phyloP scores from a whole-genome alignment of 495 filamentous ascomycete species.

The Xylaria sp. region DNA sequence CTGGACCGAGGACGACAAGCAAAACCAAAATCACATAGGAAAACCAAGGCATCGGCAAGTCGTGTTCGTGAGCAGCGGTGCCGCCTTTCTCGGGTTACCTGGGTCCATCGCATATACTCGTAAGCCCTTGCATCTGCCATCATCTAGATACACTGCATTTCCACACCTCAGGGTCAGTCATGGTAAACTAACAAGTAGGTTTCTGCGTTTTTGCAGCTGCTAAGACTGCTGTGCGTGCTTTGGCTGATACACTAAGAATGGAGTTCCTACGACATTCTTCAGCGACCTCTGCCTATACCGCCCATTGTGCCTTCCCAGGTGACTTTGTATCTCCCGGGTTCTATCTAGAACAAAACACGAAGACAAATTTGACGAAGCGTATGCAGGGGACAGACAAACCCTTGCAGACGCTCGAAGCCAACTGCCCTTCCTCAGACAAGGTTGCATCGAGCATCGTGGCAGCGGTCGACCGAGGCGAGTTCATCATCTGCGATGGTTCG shows the following conservation, averaged over 20 bases:
- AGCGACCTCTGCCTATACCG: neutral
- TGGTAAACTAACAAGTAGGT: neutral
- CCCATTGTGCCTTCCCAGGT: slow-evolving; percentile 36
- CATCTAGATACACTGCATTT: neutral
- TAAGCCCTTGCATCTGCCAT: neutral
- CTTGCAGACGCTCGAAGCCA: neutral
- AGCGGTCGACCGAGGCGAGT: neutral
- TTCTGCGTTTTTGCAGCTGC: neutral
- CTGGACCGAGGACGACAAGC: neutral
- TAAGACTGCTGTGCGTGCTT: neutral
- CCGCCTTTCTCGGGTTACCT: neutral
- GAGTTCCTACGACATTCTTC: neutral
- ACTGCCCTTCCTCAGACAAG: neutral
- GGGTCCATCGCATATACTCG: neutral
- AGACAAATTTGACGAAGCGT: slow-evolving; percentile 46
- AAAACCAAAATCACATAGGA: neutral
- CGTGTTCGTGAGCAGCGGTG: neutral
- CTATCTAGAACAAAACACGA: slow-evolving; percentile 42
- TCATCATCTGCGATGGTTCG: neutral
- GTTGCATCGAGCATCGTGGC: neutral
- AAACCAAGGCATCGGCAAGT: neutral
- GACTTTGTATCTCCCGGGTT: slow-evolving; percentile 49
- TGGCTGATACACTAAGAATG: neutral
- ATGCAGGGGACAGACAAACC: neutral
- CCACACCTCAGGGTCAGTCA: neutral